Evolutionary conservation across 2,329 filamentous ascomycete species (phyloP), one percentile per base, ranked within the genome.

Genomic region (Trichophyton verrucosum): DNA sequence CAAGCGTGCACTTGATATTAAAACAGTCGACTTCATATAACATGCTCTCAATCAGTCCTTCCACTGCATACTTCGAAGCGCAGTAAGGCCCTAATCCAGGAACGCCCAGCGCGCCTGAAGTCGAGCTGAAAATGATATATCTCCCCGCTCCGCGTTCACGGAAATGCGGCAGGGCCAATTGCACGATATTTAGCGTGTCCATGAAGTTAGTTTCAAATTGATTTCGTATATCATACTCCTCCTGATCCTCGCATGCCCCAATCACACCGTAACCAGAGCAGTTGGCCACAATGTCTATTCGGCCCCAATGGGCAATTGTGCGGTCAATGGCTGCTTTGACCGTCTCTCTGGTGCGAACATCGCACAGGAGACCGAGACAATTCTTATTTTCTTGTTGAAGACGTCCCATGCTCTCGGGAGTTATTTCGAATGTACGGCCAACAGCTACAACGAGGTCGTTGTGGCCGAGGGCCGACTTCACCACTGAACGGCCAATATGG

Each of bases 131-230:
- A 64, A 97, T 95, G 58, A 97, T 80, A 72, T 96, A 97, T 33
- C 91, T 83, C 0, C 94, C 94, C 0, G 78, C 79, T 22, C 81
- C 81, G 65, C 89, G 86, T 64, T 85, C 80, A 58, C 92, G 85
- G 67, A 97, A 95, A 75, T 95, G 90, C 0, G 91, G 91, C 42
- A 97, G 77, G 1, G 88, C 91, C 20, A 89, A 78, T 72, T 96
- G 91, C 62, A 97, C 87, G 68, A 99, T 96, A 74, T 97, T 88
- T 62, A 97, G 75, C 0, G 91, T 95, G 60, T 94, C 94, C 80
- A 95, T 92, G 74, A 96, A 96, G 74, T 99, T 99, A 22, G 91
- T 96, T 78, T 95, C 90, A 75, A 97, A 96, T 74, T 97, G 94
- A 69, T 95, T 92, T 62, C 91, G 88, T 66, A 97, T 83, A 71